These are phyloP conservation scores for Fusarium xyrophilum DNA, from an alignment of 2,329 filamentous ascomycete genomes.

Conservation along the genomic window DNA sequence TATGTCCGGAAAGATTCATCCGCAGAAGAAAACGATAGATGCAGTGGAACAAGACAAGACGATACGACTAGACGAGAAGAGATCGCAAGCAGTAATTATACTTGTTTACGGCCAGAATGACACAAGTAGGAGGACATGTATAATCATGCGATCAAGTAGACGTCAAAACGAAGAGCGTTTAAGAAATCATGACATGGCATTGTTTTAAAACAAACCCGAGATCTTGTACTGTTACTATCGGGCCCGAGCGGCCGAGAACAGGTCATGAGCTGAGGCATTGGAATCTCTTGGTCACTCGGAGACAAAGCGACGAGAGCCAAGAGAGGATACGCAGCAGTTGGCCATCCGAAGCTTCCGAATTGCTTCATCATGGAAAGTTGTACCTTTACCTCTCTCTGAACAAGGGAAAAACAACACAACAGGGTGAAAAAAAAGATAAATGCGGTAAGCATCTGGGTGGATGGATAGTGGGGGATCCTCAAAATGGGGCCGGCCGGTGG, in stretches of 20 bases:
- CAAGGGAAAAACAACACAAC: background rate
- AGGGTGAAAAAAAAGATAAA: background rate
- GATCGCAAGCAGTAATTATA: slow-evolving; percentile 3
- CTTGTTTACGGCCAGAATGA: background rate
- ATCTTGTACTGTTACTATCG: background rate
- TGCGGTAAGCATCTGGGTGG: slow-evolving; percentile 23
- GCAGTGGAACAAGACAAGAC: background rate
- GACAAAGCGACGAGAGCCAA: slow-evolving; percentile 16
- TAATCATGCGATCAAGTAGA: slow-evolving; percentile 13
- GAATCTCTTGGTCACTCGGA: background rate
- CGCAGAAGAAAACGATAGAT: background rate
- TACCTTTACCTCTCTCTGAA: background rate
- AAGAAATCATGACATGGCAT: slow-evolving; percentile 24
- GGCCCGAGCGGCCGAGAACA: background rate
- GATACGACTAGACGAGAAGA: background rate
- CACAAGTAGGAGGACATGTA: background rate
- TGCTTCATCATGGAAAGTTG: slow-evolving; percentile 30
- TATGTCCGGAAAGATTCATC: background rate
- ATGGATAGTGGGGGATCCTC: slow-evolving; percentile 14
- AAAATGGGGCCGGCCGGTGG: slow-evolving; percentile 30
- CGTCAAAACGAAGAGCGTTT: slow-evolving; percentile 11
- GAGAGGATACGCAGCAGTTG: background rate
- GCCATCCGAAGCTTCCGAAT: slow-evolving; percentile 42
- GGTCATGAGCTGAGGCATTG: slow-evolving; percentile 5
- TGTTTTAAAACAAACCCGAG: slow-evolving; percentile 13